Base-by-base conservation (phyloP, 2,329 filamentous ascomycete species). In the Cladorrhinum sp. region DNA sequence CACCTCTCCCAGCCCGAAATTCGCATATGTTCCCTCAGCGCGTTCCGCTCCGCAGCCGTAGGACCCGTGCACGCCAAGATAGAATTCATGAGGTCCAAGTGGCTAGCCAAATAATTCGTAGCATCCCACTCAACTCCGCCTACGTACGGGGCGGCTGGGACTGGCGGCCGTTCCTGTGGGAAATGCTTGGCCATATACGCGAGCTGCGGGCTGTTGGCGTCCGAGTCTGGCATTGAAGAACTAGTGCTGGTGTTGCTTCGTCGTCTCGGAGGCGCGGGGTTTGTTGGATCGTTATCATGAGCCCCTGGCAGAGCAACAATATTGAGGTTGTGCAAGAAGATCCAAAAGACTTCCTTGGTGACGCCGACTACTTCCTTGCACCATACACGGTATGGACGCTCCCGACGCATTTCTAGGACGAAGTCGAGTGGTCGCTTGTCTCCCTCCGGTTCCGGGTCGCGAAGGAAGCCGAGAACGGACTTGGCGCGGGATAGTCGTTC, bases 261-360 rank as follows among this genome's bases (percentile, higher is more conserved):
- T 46, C 42, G 16, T 46, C 42, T 46, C n/a, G 42, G 42, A 8
- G 16, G 42, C 42, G 42, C n/a, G 6, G 42, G 42, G 39, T 46
- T 51, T 49, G 56, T 51, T 5, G 57, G 54, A 10, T 58, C 20
- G 12, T 58, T 61, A 23, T 59, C 58, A 2, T 60, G 20, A 28
- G 66, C 53, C 1, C 76, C 70, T 1, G 87, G 84, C 33, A 90
- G 75, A 21, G 91, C 83, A 39, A 98, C 84, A 51, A 97, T 88
- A 69, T 98, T 98, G 61, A 96, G 81, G 68, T 96, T 90, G 75
- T 98, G 94, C 58, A 98, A 82, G 77, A 98, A 99, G 72, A 98
- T 98, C 94, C 94, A 99, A 73, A 99, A 99, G 26, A 98, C 94
- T 74, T 99, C 94, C 74, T 97, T 97, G 48, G 93, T 96, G 53